Conservation (phyloP, 352 stramenopile genomes). For the Phytophthora litchii region DNA sequence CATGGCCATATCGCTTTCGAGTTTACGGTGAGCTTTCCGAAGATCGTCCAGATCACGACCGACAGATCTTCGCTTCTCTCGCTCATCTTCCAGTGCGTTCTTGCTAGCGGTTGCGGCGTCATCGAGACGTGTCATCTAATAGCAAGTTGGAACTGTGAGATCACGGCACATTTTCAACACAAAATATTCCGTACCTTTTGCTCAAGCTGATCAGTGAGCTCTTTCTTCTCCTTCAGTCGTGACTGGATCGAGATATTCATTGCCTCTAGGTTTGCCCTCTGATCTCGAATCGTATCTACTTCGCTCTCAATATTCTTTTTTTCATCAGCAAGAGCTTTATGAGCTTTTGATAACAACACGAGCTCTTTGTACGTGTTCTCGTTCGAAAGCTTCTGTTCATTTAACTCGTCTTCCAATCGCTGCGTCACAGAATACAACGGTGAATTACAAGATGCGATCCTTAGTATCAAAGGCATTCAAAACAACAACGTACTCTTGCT, state of each 20-base stretch:
- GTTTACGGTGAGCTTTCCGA: conserved; percentile 64
- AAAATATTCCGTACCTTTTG: conserved; percentile 49
- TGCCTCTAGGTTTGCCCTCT: conserved; percentile 60
- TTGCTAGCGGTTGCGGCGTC: conserved; percentile 50
- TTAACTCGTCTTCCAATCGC: conserved; percentile 64
- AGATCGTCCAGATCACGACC: conserved; percentile 67
- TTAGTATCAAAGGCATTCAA: neutral
- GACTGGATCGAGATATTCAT: conserved; percentile 64
- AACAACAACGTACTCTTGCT: conserved; percentile 40
- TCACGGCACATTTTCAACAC: neutral
- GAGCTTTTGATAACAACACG: conserved; percentile 77
- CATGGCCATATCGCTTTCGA: conserved; percentile 71
- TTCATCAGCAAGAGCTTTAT: conserved; percentile 72
- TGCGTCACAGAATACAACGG: conserved; percentile 24
- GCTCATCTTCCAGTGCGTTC: conserved; percentile 64
- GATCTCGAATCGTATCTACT: conserved; percentile 52
- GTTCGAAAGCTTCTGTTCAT: conserved; percentile 58
- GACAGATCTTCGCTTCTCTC: conserved; percentile 51
- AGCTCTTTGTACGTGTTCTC: conserved; percentile 84
- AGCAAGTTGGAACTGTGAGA: conserved; percentile 15
- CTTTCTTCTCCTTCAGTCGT: conserved; percentile 68
- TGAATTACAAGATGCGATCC: neutral
- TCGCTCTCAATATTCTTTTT: conserved; percentile 56
- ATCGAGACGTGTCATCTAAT: conserved; percentile 59
- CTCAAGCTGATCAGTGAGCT: conserved; percentile 62